Evolutionary conservation across 2,329 filamentous ascomycete genomes (phyloP).

Genomic region (Diaporthe vexans): DNA sequence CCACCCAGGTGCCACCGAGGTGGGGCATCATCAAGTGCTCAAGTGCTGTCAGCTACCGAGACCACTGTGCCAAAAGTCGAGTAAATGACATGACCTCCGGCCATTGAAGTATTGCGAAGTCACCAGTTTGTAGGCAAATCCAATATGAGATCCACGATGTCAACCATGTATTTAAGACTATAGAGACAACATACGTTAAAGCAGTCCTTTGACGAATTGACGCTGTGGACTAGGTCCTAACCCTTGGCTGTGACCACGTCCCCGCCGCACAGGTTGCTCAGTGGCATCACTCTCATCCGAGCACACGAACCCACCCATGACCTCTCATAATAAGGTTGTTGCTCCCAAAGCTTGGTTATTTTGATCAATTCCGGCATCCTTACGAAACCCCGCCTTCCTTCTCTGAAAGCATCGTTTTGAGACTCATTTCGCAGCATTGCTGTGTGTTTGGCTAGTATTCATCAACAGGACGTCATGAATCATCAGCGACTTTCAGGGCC

Average conservation of each 20-base stretch:
- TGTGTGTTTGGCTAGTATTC: not conserved
- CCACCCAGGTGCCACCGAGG: not conserved
- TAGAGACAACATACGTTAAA: not conserved
- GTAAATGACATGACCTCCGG: too few relatives aligned
- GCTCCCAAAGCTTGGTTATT: not conserved
- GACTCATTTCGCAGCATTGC: too few relatives aligned
- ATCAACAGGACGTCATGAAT: constrained; percentile 27
- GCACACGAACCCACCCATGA: too few relatives aligned
- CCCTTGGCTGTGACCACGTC: not conserved
- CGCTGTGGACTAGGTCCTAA: not conserved
- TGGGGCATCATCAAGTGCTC: too few relatives aligned
- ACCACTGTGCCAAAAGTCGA: not conserved
- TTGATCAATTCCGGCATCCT: not conserved
- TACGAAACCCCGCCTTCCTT: not conserved
- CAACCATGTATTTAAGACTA: not conserved
- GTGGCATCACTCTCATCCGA: not conserved
- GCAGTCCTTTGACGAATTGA: too few relatives aligned
- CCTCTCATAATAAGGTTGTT: not conserved
- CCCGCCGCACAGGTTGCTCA: not conserved
- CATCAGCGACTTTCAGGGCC: not conserved
- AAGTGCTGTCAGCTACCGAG: not conserved
- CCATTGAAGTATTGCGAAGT: not conserved
- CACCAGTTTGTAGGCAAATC: not conserved
- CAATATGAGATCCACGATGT: not conserved
- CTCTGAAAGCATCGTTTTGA: not conserved